Percentiles rank a stretch among this genome's conserved stretches.
Evolutionary conservation across 78 protist species (phyloP).

Genomic region (Dictyostelium discoideum): DNA sequence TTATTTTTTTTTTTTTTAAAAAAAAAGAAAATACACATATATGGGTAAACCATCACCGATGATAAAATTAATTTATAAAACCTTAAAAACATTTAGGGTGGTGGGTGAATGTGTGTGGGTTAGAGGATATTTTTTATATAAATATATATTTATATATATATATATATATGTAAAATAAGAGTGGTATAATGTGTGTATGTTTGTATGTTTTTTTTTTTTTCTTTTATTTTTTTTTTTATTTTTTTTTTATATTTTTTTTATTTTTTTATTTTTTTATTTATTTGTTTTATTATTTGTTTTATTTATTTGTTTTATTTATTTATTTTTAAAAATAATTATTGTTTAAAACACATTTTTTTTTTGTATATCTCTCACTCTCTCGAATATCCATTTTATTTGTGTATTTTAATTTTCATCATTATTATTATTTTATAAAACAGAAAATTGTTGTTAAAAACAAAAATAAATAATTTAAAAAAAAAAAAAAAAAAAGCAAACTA

Average conservation of each 20-base stretch:
- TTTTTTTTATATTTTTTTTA: no score
- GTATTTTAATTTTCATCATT: neutral
- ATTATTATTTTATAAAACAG: neutral
- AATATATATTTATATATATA: no score
- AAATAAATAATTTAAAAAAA: no score
- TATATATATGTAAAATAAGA: neutral
- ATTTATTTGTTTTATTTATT: no score
- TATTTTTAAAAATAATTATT: no score
- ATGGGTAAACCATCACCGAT: neutral
- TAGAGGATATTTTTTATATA: neutral
- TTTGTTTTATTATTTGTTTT: no score
- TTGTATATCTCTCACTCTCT: neutral
- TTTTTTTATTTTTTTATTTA: no score
- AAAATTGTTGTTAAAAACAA: neutral
- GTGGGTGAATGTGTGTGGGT: neutral
- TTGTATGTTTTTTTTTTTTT: neutral
- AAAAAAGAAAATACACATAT: neutral
- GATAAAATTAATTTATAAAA: neutral
- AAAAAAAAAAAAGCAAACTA: neutral
- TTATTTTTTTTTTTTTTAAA: no score
- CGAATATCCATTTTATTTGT: neutral
- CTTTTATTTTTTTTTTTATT: no score
- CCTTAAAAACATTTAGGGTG: neutral
- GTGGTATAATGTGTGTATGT: neutral
- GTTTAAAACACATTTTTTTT: neutral